These are phyloP conservation scores for Ciborinia camelliae DNA, from an alignment of 2,329 filamentous ascomycete genomes.

Conservation along the genomic window DNA sequence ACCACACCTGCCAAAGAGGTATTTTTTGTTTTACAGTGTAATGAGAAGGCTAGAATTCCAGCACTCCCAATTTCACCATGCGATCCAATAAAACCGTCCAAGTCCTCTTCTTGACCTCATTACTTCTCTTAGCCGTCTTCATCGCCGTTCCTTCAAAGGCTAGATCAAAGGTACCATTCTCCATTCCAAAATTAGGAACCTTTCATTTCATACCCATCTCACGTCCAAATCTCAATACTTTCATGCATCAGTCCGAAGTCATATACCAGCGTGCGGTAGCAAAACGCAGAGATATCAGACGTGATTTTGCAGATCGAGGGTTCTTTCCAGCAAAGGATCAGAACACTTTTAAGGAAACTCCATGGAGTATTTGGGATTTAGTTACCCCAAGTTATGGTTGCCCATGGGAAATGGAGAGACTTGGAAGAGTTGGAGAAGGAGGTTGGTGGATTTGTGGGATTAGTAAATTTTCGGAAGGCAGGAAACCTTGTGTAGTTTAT, in stretches of 20 bases:
- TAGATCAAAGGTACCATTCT: neutral
- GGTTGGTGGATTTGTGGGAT: conserved; percentile 46
- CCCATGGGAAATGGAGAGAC: conserved; percentile 42
- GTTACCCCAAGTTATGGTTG: conserved; percentile 42
- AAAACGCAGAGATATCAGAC: conserved; percentile 10
- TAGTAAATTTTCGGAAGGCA: conserved; percentile 37
- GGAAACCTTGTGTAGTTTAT: conserved; percentile 11
- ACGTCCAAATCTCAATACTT: conserved; percentile 9
- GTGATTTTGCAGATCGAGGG: neutral
- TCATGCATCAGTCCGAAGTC: conserved; percentile 9
- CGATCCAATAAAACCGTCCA: conserved; percentile 7
- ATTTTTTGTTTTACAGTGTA: neutral
- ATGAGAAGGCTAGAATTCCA: neutral
- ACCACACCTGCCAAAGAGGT: neutral
- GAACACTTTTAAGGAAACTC: conserved; percentile 29
- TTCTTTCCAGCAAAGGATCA: conserved; percentile 30
- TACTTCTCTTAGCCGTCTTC: conserved; percentile 3
- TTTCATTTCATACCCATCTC: conserved; percentile 17
- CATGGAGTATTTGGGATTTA: conserved; percentile 43
- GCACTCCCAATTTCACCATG: neutral
- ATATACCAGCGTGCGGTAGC: conserved; percentile 6
- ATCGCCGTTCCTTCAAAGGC: neutral
- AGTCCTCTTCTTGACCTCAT: neutral
- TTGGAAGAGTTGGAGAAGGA: conserved; percentile 42
- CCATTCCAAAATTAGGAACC: neutral